Conservation (phyloP, 2,329 filamentous ascomycete species). For the Trichophyton rubrum region DNA sequence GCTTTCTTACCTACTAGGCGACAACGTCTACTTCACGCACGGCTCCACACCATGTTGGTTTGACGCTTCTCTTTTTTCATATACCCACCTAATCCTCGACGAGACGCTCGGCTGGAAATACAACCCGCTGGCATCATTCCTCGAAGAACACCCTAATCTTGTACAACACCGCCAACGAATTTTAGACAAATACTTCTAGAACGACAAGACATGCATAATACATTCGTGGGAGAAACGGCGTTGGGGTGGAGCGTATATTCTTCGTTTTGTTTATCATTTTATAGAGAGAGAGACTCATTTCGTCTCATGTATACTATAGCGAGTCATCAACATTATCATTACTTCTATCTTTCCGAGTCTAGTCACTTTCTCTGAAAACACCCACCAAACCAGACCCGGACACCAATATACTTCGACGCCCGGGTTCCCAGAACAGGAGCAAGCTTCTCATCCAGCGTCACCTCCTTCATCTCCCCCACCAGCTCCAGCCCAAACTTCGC, state of each 20-base stretch:
- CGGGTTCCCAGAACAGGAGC: constrained; percentile 47
- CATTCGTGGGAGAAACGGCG: constrained; percentile 1
- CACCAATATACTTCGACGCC: constrained; percentile 51
- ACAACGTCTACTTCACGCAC: constrained; percentile 51
- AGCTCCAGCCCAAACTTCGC: constrained; percentile 39
- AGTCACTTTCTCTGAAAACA: constrained; percentile 30
- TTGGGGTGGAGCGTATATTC: background rate
- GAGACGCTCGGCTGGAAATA: constrained; percentile 52
- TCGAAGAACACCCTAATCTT: constrained; percentile 50
- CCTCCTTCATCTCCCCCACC: constrained; percentile 32
- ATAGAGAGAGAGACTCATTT: background rate
- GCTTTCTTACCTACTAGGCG: constrained; percentile 46
- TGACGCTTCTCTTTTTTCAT: constrained; percentile 82
- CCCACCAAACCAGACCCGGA: constrained; percentile 43
- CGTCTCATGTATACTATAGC: background rate
- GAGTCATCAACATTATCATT: background rate
- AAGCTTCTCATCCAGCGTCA: constrained; percentile 41
- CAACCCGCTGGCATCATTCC: constrained; percentile 43
- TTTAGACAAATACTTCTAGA: constrained; percentile 38
- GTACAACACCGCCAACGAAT: constrained; percentile 52
- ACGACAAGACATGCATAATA: background rate
- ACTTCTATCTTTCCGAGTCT: background rate
- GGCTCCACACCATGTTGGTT: constrained; percentile 54
- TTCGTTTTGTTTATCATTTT: background rate
- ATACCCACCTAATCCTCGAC: constrained; percentile 68